Conservation (phyloP, 805 yeast genomes). For the Crinitomyces ghanaensis region DNA sequence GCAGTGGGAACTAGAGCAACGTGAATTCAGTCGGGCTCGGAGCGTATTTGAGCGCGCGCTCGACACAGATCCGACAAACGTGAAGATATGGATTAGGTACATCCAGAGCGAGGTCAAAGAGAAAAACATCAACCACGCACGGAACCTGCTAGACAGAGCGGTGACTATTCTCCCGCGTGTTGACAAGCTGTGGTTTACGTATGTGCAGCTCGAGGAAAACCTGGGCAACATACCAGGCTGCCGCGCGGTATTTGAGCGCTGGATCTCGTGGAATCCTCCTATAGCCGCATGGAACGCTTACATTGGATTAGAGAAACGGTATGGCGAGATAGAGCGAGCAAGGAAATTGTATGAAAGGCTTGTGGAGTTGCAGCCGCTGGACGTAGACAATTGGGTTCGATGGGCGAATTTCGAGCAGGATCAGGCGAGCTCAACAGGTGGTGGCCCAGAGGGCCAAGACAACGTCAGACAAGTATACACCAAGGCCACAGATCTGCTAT, state of each 20-base stretch:
- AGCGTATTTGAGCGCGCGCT: slow-evolving; percentile 83
- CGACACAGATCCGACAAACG: slow-evolving; percentile 59
- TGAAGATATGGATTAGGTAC: slow-evolving; percentile 80
- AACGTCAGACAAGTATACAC: slow-evolving; percentile 53
- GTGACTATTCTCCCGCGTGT: slow-evolving; percentile 62
- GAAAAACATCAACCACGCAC: slow-evolving; percentile 74
- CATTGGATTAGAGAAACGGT: slow-evolving; percentile 59
- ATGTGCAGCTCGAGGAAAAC: slow-evolving; percentile 73
- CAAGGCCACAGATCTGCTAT: slow-evolving; percentile 48
- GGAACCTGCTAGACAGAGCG: slow-evolving; percentile 74
- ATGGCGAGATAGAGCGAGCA: slow-evolving; percentile 45
- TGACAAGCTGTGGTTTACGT: slow-evolving; percentile 79
- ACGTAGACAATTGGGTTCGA: slow-evolving; percentile 49
- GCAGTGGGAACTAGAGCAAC: slow-evolving; percentile 70
- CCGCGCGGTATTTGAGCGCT: slow-evolving; percentile 56
- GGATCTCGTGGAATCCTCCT: slow-evolving; percentile 71
- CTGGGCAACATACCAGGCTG: slow-evolving; percentile 52
- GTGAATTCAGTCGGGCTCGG: slow-evolving; percentile 67
- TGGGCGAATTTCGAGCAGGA: slow-evolving; percentile 67
- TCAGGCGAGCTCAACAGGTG: slow-evolving; percentile 34
- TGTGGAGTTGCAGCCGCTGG: slow-evolving; percentile 42
- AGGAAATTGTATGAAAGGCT: slow-evolving; percentile 48
- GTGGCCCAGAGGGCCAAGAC: no score
- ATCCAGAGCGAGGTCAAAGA: slow-evolving; percentile 64
- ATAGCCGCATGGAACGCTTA: slow-evolving; percentile 63